Conservation (phyloP, 345 rosid genomes). For the Dimocarpus longan region DNA sequence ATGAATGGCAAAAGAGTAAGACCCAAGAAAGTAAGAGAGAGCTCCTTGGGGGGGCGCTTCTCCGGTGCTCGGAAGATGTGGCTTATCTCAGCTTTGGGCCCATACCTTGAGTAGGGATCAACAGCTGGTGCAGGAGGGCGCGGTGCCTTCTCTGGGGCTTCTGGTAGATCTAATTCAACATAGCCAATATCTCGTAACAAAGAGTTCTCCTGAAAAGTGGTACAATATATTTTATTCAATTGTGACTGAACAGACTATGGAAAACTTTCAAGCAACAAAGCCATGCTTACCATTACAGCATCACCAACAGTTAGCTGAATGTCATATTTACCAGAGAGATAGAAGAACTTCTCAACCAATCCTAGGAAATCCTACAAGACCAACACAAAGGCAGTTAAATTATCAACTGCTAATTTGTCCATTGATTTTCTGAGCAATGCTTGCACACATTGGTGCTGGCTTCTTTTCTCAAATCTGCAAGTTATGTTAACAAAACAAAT, state of each 20-base stretch:
- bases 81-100: constrained; percentile 82
- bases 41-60: constrained; percentile 77
- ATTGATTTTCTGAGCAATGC: not conserved
- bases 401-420: not conserved
- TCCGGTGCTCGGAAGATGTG: constrained; percentile 92
- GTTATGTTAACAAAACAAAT: not conserved
- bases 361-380: constrained; percentile 83
- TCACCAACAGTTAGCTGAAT: constrained; percentile 92
- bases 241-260: not conserved
- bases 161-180: constrained; percentile 86
- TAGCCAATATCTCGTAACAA: constrained; percentile 65
- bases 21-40: constrained; percentile 86
- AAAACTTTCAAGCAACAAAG: constrained; percentile 7
- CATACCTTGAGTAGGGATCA: constrained; percentile 73
- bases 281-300: constrained; percentile 76
- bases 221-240: constrained; percentile 14
- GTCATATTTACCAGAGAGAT: constrained; percentile 87
- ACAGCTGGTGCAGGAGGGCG: constrained; percentile 63
- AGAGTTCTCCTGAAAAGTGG: constrained; percentile 77
- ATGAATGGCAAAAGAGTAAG: constrained; percentile 69
- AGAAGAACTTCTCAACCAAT: constrained; percentile 89
- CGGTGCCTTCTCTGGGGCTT: constrained; percentile 90
- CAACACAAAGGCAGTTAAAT: not conserved
- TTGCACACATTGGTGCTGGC: not conserved
- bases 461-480: not conserved